phyloP scores from a whole-genome alignment of 371 early-diverging fungal genomes.

The Mucor sp. region DNA sequence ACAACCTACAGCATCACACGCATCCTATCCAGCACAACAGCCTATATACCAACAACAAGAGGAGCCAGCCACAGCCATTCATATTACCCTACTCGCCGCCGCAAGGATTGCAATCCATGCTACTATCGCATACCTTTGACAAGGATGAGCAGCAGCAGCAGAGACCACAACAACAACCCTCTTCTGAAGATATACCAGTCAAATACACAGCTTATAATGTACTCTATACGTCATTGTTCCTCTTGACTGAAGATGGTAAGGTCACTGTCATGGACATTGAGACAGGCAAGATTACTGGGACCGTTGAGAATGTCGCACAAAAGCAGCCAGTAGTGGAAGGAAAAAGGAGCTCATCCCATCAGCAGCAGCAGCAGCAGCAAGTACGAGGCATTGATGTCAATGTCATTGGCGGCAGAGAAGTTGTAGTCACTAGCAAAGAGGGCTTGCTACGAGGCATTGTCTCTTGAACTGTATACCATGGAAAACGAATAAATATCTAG shows the following conservation, averaged over 20 bases:
- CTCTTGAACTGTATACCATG: not conserved
- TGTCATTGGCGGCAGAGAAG: slow-evolving; percentile 43
- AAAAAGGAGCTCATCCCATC: not conserved
- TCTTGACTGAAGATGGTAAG: slow-evolving; percentile 51
- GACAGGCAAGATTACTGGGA: slow-evolving; percentile 42
- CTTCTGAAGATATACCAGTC: slow-evolving; percentile 33
- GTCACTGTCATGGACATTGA: slow-evolving; percentile 51
- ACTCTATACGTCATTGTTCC: slow-evolving; percentile 38
- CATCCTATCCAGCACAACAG: not conserved
- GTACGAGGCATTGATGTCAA: slow-evolving; percentile 49
- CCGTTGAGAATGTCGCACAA: slow-evolving; percentile 37
- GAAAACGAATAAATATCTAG: not conserved
- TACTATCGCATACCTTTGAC: slow-evolving; percentile 41
- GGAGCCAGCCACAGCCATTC: not conserved
- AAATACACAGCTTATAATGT: slow-evolving; percentile 54
- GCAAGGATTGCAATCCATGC: slow-evolving; percentile 25
- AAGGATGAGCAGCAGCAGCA: slow-evolving; percentile 13
- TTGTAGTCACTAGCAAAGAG: slow-evolving; percentile 50
- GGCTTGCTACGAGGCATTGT: slow-evolving; percentile 40
- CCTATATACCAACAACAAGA: not conserved
- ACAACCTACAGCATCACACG: not conserved
- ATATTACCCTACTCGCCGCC: slow-evolving; percentile 42
- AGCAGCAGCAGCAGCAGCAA: slow-evolving; percentile 2
- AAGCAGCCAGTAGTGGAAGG: not conserved
- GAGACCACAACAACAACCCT: not conserved